phyloP scores from a whole-genome alignment of 306 rosid species.

The Dalbergia cultrata region DNA sequence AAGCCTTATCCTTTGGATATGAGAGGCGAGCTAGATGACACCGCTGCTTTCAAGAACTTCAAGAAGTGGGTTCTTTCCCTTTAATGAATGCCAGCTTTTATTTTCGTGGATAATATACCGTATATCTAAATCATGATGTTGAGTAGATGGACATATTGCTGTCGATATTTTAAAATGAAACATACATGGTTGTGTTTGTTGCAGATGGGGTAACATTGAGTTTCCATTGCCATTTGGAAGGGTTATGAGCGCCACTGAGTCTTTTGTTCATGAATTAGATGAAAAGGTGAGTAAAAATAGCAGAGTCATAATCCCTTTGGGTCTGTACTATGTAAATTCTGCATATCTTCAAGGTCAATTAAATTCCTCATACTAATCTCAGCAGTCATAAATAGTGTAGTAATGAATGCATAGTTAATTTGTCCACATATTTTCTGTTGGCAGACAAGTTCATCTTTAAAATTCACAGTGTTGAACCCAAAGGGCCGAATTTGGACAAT shows the following conservation, averaged over 20 bases:
- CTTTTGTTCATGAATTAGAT: conserved; percentile 87
- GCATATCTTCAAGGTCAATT: conserved; percentile 2
- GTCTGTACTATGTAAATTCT: conserved; percentile 1
- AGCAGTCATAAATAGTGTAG: conserved; percentile 15
- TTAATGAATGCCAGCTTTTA: conserved; percentile 28
- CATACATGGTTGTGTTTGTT: conserved; percentile 40
- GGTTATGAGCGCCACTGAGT: conserved; percentile 86
- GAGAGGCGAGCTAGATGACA: conserved; percentile 99
- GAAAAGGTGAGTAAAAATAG: conserved; percentile 70
- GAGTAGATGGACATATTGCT: conserved; percentile 9
- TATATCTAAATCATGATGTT: conserved; percentile 21
- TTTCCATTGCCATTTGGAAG: conserved; percentile 98
- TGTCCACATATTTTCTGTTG: conserved; percentile 31
- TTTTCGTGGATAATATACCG: conserved; percentile 1
- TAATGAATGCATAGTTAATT: conserved; percentile 32
- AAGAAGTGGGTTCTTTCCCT: conserved; percentile 68
- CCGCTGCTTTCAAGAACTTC: conserved; percentile 97
- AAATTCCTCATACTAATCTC: conserved; percentile 18
- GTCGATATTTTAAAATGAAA: conserved; percentile 20
- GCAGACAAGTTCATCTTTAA: conserved; percentile 96
- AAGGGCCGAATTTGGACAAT: conserved; percentile 97
- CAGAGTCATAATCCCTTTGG: conserved; percentile 7
- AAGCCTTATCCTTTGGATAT: conserved; percentile 99
- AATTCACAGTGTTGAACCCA: conserved; percentile 95
- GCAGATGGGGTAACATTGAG: conserved; percentile 90